phyloP scores from a whole-genome alignment of 2,329 filamentous ascomycete genomes.

The Diaporthe caulivora region DNA sequence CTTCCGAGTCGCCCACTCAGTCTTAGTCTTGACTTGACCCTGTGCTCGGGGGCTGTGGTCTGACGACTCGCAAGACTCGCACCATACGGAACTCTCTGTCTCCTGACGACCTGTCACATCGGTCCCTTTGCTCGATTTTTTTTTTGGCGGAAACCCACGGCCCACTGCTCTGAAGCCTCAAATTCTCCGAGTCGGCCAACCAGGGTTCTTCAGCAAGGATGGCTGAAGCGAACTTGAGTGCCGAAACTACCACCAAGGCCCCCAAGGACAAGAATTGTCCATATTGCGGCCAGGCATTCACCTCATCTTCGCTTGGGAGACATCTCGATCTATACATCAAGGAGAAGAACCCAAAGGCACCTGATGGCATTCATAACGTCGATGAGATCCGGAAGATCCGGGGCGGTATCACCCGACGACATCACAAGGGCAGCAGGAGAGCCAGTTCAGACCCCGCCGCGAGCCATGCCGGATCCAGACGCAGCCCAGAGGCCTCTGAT shows the following conservation, averaged over 20 bases:
- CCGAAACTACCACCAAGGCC: constrained; percentile 61
- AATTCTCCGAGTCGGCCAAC: constrained; percentile 15
- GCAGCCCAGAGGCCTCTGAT: constrained; percentile 55
- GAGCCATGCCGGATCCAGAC: constrained; percentile 60
- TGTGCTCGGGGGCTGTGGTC: neutral
- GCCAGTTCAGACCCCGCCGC: constrained; percentile 71
- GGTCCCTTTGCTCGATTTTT: neutral
- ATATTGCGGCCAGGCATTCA: constrained; percentile 91
- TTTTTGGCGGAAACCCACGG: constrained; percentile 3
- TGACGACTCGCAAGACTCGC: neutral
- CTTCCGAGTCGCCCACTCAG: neutral
- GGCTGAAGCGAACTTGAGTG: constrained; percentile 46
- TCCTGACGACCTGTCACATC: constrained; percentile 8
- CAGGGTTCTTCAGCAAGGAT: constrained; percentile 41
- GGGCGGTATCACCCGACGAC: constrained; percentile 86
- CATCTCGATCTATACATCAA: constrained; percentile 96
- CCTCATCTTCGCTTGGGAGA: constrained; percentile 91
- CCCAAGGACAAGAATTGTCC: constrained; percentile 89
- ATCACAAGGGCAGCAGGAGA: constrained; percentile 77
- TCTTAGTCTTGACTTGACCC: neutral
- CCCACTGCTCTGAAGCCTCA: constrained; percentile 11
- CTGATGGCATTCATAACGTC: constrained; percentile 90
- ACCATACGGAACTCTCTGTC: constrained; percentile 4
- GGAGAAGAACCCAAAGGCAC: constrained; percentile 88
- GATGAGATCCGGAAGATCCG: constrained; percentile 88